Conservation (phyloP, 2,329 filamentous ascomycete genomes). For the Sphaerostilbella broomeana region DNA sequence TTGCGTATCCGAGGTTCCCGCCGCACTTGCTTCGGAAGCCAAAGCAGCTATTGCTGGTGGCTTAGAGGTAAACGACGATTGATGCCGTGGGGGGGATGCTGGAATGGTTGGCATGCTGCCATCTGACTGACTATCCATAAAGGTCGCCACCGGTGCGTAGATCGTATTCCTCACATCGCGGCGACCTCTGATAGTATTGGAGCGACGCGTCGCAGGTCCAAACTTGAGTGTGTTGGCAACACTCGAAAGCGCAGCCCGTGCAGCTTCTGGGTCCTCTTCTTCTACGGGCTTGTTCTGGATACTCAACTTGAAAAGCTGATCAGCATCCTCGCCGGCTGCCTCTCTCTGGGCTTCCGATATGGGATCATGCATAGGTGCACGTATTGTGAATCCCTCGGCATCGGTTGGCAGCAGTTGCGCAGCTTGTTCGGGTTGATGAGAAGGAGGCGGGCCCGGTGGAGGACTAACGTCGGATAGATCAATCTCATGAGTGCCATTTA, state of each 20-base stretch:
- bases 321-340: slow-evolving; percentile 46
- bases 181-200: slow-evolving; percentile 76
- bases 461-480: slow-evolving; percentile 46
- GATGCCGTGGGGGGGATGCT: slow-evolving; percentile 14
- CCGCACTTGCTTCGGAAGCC: slow-evolving; percentile 55
- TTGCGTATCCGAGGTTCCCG: slow-evolving; percentile 70
- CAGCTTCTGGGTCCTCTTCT: slow-evolving; percentile 69
- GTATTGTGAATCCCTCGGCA: slow-evolving; percentile 70
- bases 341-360: slow-evolving; percentile 70
- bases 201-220: slow-evolving; percentile 59
- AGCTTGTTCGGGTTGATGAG: slow-evolving; percentile 21
- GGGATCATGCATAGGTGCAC: slow-evolving; percentile 53
- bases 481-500: slow-evolving; percentile 42
- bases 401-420: slow-evolving; percentile 39
- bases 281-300: slow-evolving; percentile 73
- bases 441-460: slow-evolving; percentile 41
- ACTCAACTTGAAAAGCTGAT: slow-evolving; percentile 70
- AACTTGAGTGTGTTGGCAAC: slow-evolving; percentile 66
- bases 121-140: slow-evolving; percentile 28
- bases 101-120: slow-evolving; percentile 22
- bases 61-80: slow-evolving; percentile 22
- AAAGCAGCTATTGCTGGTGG: slow-evolving; percentile 47
- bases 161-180: slow-evolving; percentile 90
- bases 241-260: slow-evolving; percentile 66
- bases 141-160: slow-evolving; percentile 54